Evolutionary conservation across 768 basidiomycete species (phyloP).

Genomic region (Lentinula lateritia): DNA sequence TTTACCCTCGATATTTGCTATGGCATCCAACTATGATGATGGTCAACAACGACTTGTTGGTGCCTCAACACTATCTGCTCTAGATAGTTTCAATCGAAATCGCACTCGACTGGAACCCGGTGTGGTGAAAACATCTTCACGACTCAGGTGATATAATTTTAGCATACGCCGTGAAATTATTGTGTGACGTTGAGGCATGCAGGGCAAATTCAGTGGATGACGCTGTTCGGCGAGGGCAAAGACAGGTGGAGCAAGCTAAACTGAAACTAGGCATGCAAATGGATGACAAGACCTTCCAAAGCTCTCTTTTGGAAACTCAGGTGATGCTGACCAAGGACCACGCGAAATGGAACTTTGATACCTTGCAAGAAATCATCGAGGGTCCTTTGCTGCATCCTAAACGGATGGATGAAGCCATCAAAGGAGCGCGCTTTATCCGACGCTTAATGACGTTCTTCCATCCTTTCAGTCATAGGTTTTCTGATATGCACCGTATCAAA

Average conservation of each 20-base stretch:
- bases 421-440: constrained; percentile 83
- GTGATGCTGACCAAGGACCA: constrained; percentile 86
- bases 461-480: constrained; percentile 84
- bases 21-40: constrained; percentile 77
- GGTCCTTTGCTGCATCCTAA: constrained; percentile 90
- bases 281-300: constrained; percentile 91
- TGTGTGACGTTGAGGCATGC: background rate
- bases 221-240: constrained; percentile 78
- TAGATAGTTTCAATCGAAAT: constrained; percentile 94
- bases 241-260: constrained; percentile 87
- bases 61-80: constrained; percentile 76
- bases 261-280: constrained; percentile 89
- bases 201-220: constrained; percentile 85
- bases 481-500: constrained; percentile 68
- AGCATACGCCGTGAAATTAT: background rate
- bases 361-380: constrained; percentile 82
- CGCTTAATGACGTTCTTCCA: constrained; percentile 91
- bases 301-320: constrained; percentile 80
- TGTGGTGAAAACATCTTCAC: constrained; percentile 40
- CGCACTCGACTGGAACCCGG: constrained; percentile 61
- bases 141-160: constrained; percentile 49
- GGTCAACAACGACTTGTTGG: constrained; percentile 80
- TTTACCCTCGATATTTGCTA: constrained; percentile 77
- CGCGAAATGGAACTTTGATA: constrained; percentile 89
- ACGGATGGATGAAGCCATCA: constrained; percentile 91